A percentile compares a stretch with the other conserved stretches of the same genome.
Conservation (phyloP, 768 basidiomycete genomes). For the Fistulinella prunicolor region DNA sequence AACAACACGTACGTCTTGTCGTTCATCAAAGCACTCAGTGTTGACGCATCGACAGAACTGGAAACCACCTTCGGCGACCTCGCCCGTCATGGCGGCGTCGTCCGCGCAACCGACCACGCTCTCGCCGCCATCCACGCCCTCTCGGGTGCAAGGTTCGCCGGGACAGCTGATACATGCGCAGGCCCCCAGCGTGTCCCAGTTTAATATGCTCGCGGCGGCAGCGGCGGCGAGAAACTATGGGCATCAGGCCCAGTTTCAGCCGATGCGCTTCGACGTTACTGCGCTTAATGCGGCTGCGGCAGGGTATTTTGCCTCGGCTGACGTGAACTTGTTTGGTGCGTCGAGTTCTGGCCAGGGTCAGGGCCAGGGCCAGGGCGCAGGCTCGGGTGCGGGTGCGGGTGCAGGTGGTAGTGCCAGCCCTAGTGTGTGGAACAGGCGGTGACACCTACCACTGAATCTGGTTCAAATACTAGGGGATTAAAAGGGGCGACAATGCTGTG, state of each 20-base stretch:
- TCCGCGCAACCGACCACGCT: neutral
- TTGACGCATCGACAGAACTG: conserved; percentile 56
- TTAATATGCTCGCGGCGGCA: conserved; percentile 26
- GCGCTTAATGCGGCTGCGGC: conserved; percentile 16
- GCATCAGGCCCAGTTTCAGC: conserved; percentile 23
- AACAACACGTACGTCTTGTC: conserved; percentile 57
- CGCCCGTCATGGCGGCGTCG: neutral
- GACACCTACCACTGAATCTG: no score
- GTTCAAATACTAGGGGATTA: no score
- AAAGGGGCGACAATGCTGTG: no score
- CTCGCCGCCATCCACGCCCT: conserved; percentile 6
- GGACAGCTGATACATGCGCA: neutral
- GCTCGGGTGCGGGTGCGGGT: neutral
- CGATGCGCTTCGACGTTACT: conserved; percentile 15
- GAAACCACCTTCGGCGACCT: conserved; percentile 46
- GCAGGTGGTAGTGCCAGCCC: no score
- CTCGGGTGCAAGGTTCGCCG: neutral
- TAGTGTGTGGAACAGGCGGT: conserved; percentile 15
- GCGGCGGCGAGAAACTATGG: conserved; percentile 25
- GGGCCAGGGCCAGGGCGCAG: neutral
- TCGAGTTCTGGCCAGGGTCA: conserved; percentile 3
- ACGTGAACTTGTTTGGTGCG: conserved; percentile 13
- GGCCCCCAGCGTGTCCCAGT: conserved; percentile 20
- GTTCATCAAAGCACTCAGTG: neutral
- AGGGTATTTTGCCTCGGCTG: conserved; percentile 19